These are phyloP conservation scores for Posidonia oceanica DNA, from an alignment of 116 monocot genomes.

Conservation along the genomic window DNA sequence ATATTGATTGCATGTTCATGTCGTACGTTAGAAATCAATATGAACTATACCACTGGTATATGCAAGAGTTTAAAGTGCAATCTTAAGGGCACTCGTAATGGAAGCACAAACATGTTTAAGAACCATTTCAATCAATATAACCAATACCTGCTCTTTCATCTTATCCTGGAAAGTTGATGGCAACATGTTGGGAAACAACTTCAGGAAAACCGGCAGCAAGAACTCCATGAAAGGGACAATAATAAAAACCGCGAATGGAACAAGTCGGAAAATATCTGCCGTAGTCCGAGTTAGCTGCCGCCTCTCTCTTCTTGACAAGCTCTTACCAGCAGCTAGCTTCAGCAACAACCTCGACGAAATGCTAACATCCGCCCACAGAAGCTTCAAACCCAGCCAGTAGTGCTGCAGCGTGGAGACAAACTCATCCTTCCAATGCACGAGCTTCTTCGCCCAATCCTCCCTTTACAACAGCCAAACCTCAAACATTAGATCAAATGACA, in stretches of 20 bases:
- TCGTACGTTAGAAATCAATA: no score
- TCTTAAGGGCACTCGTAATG: no score
- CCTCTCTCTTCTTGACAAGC: conserved; percentile 80
- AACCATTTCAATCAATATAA: not conserved
- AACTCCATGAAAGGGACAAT: conserved; percentile 99
- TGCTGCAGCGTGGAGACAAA: conserved; percentile 75
- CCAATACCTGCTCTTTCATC: conserved; percentile 90
- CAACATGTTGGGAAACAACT: conserved; percentile 91
- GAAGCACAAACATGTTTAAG: no score
- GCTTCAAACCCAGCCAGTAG: conserved; percentile 87
- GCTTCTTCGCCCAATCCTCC: conserved; percentile 80
- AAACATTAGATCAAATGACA: not conserved
- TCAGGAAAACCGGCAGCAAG: conserved; percentile 85
- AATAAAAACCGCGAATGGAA: conserved; percentile 90
- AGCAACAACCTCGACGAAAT: conserved; percentile 79
- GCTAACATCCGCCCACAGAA: conserved; percentile 78
- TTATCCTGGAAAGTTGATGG: conserved; percentile 99
- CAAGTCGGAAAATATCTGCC: conserved; percentile 91
- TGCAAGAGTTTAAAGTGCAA: no score
- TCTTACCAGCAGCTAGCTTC: conserved; percentile 87
- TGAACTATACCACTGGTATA: no score
- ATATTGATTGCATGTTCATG: no score
- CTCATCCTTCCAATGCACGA: conserved; percentile 87
- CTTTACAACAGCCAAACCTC: conserved; percentile 24
- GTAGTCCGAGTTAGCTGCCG: conserved; percentile 94